phyloP scores from a whole-genome alignment of 768 basidiomycete species.

The Neoboletus brunneissimus region DNA sequence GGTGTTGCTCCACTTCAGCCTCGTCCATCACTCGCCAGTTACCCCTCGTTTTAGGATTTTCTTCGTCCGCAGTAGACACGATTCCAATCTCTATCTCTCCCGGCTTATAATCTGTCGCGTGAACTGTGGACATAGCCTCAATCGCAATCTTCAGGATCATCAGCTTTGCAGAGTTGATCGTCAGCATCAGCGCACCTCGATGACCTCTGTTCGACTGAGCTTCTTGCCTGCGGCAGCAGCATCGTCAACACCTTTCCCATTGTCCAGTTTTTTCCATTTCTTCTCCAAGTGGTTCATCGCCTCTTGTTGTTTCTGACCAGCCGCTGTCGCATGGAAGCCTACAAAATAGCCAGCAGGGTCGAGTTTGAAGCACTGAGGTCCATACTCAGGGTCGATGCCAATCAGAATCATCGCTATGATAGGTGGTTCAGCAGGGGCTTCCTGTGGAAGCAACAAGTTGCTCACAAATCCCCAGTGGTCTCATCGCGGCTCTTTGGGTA shows the following conservation, averaged over 20 bases:
- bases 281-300: constrained; percentile 99
- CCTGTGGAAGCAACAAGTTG: not conserved
- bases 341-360: constrained; percentile 99
- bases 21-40: constrained; percentile 78
- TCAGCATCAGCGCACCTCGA: constrained; percentile 63
- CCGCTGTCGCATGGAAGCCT: constrained; percentile 95
- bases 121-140: constrained; percentile 90
- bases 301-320: constrained; percentile 97
- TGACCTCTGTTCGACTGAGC: constrained; percentile 73
- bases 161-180: not conserved
- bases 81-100: constrained; percentile 96
- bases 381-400: constrained; percentile 84
- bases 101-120: constrained; percentile 94
- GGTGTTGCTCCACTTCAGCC: constrained; percentile 72
- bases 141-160: constrained; percentile 70
- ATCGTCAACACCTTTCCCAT: constrained; percentile 76
- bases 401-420: constrained; percentile 89
- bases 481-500: constrained; percentile 96
- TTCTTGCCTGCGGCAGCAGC: constrained; percentile 70
- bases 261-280: constrained; percentile 94
- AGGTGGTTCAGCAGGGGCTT: not conserved
- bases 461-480: constrained; percentile 92
- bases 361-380: constrained; percentile 97
- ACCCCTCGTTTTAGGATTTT: constrained; percentile 68
- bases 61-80: constrained; percentile 72